phyloP scores from a whole-genome alignment of 306 rosid genomes.

The Fagus sylvatica region DNA sequence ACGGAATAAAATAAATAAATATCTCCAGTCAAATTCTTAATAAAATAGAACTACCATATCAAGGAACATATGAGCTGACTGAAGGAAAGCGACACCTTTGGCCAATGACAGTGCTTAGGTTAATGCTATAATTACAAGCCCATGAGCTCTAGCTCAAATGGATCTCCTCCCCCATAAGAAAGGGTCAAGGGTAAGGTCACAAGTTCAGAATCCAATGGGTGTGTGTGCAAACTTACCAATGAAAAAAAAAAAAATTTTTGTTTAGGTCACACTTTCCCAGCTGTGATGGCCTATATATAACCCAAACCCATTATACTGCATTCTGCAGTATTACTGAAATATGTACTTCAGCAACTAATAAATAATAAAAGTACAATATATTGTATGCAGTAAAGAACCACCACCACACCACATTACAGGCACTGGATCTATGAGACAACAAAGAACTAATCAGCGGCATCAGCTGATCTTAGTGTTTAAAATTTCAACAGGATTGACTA shows the following conservation, averaged over 20 bases:
- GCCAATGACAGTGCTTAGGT: neutral
- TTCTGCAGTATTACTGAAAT: neutral
- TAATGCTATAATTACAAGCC: constrained; percentile 2
- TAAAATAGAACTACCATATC: neutral
- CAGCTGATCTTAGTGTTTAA: neutral
- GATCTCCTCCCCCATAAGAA: too few species aligned
- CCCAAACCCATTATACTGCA: neutral
- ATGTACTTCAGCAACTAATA: neutral
- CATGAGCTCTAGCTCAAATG: neutral
- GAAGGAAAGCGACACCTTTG: neutral
- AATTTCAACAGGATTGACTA: neutral
- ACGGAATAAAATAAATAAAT: constrained; percentile 1
- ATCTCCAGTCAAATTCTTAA: neutral
- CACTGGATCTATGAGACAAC: neutral
- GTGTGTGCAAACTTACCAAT: too few species aligned
- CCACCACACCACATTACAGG: neutral
- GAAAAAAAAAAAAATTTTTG: neutral
- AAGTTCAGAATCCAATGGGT: too few species aligned
- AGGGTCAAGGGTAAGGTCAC: too few species aligned
- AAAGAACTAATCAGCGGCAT: neutral
- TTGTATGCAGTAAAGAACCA: neutral
- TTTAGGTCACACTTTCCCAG: neutral
- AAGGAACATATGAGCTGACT: neutral
- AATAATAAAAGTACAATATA: neutral
- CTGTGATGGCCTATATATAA: neutral